Conservation (phyloP, 495 filamentous ascomycete species). For the Thermothielavioides terrestris region DNA sequence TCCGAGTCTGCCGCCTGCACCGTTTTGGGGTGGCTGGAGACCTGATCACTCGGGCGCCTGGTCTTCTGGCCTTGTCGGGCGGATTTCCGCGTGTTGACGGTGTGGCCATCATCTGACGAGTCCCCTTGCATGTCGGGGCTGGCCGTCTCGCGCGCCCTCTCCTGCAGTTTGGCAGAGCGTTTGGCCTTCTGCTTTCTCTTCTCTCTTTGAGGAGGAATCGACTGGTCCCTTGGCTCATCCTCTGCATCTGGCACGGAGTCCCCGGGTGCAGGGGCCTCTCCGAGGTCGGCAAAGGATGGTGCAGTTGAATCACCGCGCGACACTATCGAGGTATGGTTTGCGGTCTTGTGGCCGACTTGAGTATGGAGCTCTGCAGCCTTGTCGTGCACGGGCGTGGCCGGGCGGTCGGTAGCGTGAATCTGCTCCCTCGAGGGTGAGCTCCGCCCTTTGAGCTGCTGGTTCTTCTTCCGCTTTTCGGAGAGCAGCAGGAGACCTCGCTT, state of each 20-base stretch:
- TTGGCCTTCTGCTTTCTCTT: no score
- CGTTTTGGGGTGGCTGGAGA: neutral
- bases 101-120: neutral
- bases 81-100: neutral
- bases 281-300: neutral
- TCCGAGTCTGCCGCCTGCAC: neutral
- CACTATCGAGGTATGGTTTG: neutral
- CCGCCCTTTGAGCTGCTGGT: conserved; percentile 2
- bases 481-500: conserved; percentile 35
- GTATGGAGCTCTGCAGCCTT: neutral
- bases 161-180: neutral
- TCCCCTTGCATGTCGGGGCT: neutral
- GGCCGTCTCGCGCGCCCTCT: neutral
- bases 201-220: neutral
- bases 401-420: no score
- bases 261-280: neutral
- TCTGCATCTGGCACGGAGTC: neutral
- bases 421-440: neutral
- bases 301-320: conserved; percentile 1
- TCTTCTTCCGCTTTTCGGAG: conserved; percentile 18
- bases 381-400: no score
- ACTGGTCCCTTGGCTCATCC: neutral
- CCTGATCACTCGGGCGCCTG: neutral
- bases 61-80: neutral
- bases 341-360: no score